Percentiles rank a stretch among this genome's conserved stretches.
phyloP scores from a whole-genome alignment of 345 rosid genomes.

The Brassica carinata region DNA sequence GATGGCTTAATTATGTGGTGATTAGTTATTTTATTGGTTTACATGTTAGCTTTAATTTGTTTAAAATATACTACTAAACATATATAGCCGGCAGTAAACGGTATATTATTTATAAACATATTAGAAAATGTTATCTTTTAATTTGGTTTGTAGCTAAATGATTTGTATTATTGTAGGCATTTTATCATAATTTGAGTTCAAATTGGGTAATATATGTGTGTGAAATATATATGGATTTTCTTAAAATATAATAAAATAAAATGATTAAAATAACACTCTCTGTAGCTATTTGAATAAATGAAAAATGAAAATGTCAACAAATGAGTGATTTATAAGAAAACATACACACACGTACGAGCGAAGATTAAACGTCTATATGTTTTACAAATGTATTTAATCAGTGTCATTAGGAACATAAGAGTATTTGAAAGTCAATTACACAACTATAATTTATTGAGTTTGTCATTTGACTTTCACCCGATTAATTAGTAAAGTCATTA shows the following conservation, averaged over 20 bases:
- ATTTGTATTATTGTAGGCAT: background rate
- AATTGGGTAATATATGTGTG: too few species aligned
- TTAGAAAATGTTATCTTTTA: too few species aligned
- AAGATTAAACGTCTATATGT: background rate
- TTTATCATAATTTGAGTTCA: too few species aligned
- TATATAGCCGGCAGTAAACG: constrained; percentile 6
- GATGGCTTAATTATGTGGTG: too few species aligned
- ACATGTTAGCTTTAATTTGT: too few species aligned
- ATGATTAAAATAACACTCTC: background rate
- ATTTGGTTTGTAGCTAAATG: background rate
- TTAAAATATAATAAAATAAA: too few species aligned
- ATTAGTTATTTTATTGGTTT: too few species aligned
- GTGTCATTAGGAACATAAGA: background rate
- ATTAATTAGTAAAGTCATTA: background rate
- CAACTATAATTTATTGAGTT: constrained; percentile 10
- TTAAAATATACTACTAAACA: too few species aligned
- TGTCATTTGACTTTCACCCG: background rate
- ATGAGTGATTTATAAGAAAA: background rate
- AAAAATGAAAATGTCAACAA: background rate
- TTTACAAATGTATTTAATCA: background rate
- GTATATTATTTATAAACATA: background rate
- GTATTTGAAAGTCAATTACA: background rate
- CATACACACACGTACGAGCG: background rate
- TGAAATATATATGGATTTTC: too few species aligned
- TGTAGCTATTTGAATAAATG: background rate